Evolutionary conservation across 495 filamentous ascomycete species (phyloP).

Genomic region (Xylaria acuta): DNA sequence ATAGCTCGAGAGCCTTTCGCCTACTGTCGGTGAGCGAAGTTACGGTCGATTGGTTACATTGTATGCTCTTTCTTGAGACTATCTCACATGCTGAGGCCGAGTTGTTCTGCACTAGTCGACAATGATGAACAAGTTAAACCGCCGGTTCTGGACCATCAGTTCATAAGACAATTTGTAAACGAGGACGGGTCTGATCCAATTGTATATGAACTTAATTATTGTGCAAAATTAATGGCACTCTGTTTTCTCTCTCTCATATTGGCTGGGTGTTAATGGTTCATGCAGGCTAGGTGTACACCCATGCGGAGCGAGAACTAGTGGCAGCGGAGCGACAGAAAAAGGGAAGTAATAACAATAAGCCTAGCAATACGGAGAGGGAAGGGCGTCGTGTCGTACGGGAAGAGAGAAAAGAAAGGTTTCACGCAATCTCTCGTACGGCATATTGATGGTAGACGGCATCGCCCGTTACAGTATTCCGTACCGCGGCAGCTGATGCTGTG

Average conservation of each 20-base stretch:
- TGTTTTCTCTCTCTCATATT: background rate
- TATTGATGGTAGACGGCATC: constrained; percentile 9
- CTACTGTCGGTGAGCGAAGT: constrained; percentile 12
- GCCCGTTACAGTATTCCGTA: constrained; percentile 23
- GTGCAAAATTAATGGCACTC: background rate
- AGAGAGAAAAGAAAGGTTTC: constrained; percentile 8
- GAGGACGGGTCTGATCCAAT: background rate
- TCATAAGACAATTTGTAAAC: background rate
- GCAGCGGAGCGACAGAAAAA: background rate
- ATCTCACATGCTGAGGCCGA: background rate
- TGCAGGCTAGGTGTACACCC: constrained; percentile 11
- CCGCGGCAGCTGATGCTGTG: constrained; percentile 20
- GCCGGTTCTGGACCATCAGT: constrained; percentile 4
- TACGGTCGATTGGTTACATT: background rate
- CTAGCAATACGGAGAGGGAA: background rate
- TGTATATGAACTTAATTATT: background rate
- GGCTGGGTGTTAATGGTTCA: constrained; percentile 14
- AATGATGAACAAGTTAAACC: background rate
- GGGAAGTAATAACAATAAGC: background rate
- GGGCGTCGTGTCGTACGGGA: background rate
- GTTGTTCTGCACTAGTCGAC: background rate
- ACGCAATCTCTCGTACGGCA: constrained; percentile 1
- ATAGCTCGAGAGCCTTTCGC: background rate
- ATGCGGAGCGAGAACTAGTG: background rate
- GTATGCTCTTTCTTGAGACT: background rate